A percentile compares a stretch with the other conserved stretches of the same genome.
Conservation (phyloP, 768 basidiomycete species). For the Hemileccinum impolitum region DNA sequence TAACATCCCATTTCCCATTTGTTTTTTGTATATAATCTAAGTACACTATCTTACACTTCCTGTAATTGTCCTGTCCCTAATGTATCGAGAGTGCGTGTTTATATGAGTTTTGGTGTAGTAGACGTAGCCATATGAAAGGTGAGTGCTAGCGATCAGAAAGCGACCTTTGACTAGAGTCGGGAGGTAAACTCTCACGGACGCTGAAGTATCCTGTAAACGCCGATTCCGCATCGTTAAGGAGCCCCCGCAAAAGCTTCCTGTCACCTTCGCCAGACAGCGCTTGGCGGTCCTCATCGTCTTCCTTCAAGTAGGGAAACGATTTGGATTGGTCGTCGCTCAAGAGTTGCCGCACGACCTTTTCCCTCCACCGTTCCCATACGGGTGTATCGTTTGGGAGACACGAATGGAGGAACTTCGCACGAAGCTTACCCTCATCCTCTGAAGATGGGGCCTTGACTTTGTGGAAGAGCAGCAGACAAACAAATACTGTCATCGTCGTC, state of each 20-base stretch:
- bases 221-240: slow-evolving; percentile 18
- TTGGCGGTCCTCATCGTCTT: not conserved
- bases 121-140: no score
- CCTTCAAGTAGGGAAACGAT: not conserved
- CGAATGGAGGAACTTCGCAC: slow-evolving; percentile 8
- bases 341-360: slow-evolving; percentile 21
- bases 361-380: slow-evolving; percentile 22
- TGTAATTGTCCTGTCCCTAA: no score
- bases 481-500: slow-evolving; percentile 24
- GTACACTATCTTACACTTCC: no score
- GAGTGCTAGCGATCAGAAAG: no score
- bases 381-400: slow-evolving; percentile 22
- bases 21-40: no score
- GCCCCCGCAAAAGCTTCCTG: not conserved
- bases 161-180: not conserved
- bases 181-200: not conserved
- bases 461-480: slow-evolving; percentile 23
- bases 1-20: no score
- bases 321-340: not conserved
- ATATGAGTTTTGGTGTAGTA: no score
- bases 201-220: slow-evolving; percentile 15
- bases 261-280: not conserved
- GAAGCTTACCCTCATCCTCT: not conserved
- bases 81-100: no score
- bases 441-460: not conserved